phyloP scores from a whole-genome alignment of 306 rosid species.

The Trichosanthes truncata region DNA sequence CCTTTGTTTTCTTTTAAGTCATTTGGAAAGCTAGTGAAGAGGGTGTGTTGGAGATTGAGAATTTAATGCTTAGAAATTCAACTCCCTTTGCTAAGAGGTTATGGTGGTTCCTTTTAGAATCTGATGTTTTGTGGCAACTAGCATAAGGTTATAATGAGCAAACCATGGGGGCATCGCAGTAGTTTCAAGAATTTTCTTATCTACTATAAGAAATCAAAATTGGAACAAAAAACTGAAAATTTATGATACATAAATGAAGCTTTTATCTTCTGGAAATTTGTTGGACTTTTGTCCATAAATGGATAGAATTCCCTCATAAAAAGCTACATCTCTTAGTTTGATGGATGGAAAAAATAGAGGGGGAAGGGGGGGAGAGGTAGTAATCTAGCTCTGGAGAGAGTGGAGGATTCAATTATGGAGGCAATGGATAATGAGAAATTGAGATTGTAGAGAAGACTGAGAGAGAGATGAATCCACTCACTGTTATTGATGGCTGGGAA shows the following conservation, averaged over 20 bases:
- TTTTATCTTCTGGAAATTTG: not conserved
- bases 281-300: not conserved
- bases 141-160: not conserved
- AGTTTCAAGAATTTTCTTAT: not conserved
- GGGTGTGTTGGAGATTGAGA: not conserved
- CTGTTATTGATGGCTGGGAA: not conserved
- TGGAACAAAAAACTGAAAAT: not conserved
- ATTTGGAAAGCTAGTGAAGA: not conserved
- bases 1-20: not conserved
- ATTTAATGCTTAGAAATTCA: not conserved
- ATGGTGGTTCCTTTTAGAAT: not conserved
- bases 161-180: not conserved
- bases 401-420: not conserved
- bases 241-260: not conserved
- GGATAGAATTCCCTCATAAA: not conserved
- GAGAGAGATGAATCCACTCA: not conserved
- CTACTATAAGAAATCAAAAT: not conserved
- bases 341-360: not conserved
- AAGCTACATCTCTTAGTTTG: not conserved
- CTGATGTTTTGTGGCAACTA: not conserved
- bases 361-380: not conserved
- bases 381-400: not conserved
- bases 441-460: not conserved
- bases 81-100: not conserved
- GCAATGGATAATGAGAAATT: not conserved